Evolutionary conservation across 2,329 filamentous ascomycete species (phyloP).

Genomic region (Tolypocladium paradoxum): DNA sequence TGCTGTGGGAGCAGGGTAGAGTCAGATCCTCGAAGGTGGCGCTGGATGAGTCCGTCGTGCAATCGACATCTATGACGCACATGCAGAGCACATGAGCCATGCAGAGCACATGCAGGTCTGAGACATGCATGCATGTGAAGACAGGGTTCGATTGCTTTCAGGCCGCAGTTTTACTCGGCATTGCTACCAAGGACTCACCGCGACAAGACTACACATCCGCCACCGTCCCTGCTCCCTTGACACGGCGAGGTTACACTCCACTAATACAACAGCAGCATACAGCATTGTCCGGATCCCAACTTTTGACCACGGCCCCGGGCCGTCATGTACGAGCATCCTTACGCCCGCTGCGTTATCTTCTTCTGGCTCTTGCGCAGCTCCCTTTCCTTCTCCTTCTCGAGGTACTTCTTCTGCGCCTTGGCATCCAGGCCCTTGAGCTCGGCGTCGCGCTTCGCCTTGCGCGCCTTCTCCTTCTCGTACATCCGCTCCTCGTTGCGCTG

Average conservation of each 20-base stretch:
- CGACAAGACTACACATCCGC: not conserved
- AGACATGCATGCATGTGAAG: not conserved
- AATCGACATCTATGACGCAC: not conserved
- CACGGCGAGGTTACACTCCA: conserved; percentile 1
- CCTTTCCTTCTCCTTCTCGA: conserved; percentile 72
- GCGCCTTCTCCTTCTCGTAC: conserved; percentile 60
- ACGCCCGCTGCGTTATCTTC: conserved; percentile 43
- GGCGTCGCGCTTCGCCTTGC: conserved; percentile 82
- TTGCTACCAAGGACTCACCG: not conserved
- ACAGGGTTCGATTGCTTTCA: not conserved
- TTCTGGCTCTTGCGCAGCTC: conserved; percentile 47
- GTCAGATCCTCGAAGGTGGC: not conserved
- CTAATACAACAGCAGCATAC: not conserved
- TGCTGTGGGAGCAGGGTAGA: not conserved
- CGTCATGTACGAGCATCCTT: conserved; percentile 7
- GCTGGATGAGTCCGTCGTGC: no score
- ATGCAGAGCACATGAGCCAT: no score
- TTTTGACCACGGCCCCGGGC: not conserved
- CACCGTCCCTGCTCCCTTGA: not conserved
- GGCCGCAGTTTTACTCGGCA: not conserved
- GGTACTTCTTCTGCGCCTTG: conserved; percentile 76
- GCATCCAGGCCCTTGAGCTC: conserved; percentile 67
- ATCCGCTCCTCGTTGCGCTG: conserved; percentile 70
- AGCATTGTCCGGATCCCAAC: not conserved
- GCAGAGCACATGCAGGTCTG: no score